Evolutionary conservation across 2,329 filamentous ascomycete genomes (phyloP).

Genomic region (Penicillium sp.): DNA sequence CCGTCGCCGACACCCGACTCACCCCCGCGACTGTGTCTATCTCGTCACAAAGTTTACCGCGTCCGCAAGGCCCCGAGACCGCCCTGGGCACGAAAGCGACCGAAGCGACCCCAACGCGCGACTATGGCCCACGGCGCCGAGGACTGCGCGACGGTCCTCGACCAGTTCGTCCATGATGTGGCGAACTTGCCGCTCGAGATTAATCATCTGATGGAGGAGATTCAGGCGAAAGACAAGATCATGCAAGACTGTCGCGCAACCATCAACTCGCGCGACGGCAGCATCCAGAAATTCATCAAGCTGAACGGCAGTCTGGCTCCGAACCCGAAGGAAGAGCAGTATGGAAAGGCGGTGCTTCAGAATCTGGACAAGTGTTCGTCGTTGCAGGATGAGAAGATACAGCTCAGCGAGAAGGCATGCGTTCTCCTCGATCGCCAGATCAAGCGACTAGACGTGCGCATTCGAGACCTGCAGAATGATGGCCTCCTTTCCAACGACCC

Average conservation of each 20-base stretch:
- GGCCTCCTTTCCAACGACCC: slow-evolving; percentile 64
- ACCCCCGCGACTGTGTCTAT: not conserved
- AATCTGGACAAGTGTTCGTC: slow-evolving; percentile 62
- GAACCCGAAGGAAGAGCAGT: slow-evolving; percentile 67
- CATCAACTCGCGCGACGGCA: slow-evolving; percentile 62
- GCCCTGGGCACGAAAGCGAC: not conserved
- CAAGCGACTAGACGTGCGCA: slow-evolving; percentile 65
- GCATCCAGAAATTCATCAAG: slow-evolving; percentile 69
- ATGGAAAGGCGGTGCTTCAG: slow-evolving; percentile 60
- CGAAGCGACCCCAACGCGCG: not conserved
- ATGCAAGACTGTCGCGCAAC: slow-evolving; percentile 62
- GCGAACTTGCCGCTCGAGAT: slow-evolving; percentile 67
- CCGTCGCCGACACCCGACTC: not conserved
- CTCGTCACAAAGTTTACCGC: not conserved
- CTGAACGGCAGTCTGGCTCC: slow-evolving; percentile 63
- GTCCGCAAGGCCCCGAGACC: not conserved
- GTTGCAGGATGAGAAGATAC: slow-evolving; percentile 66
- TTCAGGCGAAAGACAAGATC: slow-evolving; percentile 66
- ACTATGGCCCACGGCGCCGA: slow-evolving; percentile 56
- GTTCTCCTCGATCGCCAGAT: slow-evolving; percentile 66
- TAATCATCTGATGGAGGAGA: slow-evolving; percentile 68
- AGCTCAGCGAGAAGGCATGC: slow-evolving; percentile 63
- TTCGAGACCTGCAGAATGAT: slow-evolving; percentile 62
- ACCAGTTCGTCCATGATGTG: slow-evolving; percentile 69
- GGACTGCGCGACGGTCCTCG: slow-evolving; percentile 66